Percentiles rank a stretch among this genome's conserved stretches.
Evolutionary conservation across 1,284 basidiomycete species (phyloP).

Genomic region (Salmacisia buchloeana): DNA sequence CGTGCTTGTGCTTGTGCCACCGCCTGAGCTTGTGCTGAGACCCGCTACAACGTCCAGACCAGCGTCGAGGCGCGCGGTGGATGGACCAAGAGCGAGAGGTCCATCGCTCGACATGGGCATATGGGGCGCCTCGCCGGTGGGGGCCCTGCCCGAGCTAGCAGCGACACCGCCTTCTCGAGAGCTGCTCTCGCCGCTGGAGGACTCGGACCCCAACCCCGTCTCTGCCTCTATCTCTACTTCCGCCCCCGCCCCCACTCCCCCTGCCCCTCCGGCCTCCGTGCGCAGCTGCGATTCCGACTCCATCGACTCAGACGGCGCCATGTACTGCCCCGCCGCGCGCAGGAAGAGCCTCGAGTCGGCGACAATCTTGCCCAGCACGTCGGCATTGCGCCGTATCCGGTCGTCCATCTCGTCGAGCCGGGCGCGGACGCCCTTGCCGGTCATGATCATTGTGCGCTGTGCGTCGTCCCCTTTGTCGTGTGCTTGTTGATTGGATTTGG

Average conservation of each 20-base stretch:
- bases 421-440: slow-evolving; percentile 26
- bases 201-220: too few species aligned
- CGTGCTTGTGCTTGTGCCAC: too few species aligned
- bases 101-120: too few species aligned
- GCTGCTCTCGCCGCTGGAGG: too few species aligned
- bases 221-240: not conserved
- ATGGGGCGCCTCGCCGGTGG: too few species aligned
- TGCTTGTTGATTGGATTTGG: not conserved
- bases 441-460: not conserved
- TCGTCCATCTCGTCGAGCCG: slow-evolving; percentile 47
- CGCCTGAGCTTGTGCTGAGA: too few species aligned
- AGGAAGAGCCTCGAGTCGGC: slow-evolving; percentile 40
- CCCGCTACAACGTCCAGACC: too few species aligned
- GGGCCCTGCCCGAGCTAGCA: too few species aligned
- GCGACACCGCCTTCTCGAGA: too few species aligned
- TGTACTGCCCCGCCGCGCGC: slow-evolving; percentile 17
- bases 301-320: not conserved
- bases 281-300: slow-evolving; percentile 7
- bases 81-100: too few species aligned
- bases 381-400: slow-evolving; percentile 45
- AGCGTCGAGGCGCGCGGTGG: too few species aligned
- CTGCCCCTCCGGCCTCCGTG: too few species aligned
- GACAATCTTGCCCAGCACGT: slow-evolving; percentile 36
- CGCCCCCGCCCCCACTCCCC: not conserved
- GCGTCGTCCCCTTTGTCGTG: not conserved